Conservation (phyloP, 1,139 yeast species). For the Geotrichum candidum region DNA sequence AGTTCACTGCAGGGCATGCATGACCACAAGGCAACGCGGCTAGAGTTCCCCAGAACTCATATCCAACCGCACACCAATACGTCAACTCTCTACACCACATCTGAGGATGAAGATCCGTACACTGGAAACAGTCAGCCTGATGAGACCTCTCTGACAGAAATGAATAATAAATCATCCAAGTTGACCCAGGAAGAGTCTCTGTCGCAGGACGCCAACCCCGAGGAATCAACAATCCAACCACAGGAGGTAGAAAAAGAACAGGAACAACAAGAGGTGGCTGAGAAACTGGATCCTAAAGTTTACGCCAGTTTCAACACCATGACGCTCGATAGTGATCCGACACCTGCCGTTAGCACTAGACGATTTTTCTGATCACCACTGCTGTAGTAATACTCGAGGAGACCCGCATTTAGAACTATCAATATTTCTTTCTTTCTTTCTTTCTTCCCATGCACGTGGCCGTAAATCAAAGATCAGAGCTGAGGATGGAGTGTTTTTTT, state of each 20-base stretch:
- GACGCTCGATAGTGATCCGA: slow-evolving; percentile 11
- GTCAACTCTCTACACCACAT: slow-evolving; percentile 2
- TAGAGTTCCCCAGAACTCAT: slow-evolving; percentile 1
- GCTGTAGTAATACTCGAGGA: background rate
- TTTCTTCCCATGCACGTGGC: too few species aligned
- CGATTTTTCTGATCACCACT: background rate
- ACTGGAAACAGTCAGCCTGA: background rate
- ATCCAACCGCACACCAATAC: slow-evolving; percentile 5
- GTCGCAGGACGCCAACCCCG: background rate
- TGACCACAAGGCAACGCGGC: background rate
- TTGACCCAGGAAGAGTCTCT: background rate
- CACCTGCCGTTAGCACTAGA: background rate
- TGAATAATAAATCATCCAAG: background rate
- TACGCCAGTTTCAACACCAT: slow-evolving; percentile 15
- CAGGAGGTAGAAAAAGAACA: background rate
- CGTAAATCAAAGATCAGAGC: background rate
- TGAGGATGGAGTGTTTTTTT: too few species aligned
- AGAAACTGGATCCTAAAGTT: slow-evolving; percentile 13
- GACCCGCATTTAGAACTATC: background rate
- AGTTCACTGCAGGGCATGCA: background rate
- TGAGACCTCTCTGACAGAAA: background rate
- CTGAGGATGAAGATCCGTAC: background rate
- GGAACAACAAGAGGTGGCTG: background rate
- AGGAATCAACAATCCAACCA: background rate
- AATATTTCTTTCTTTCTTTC: too few species aligned